Conservation (phyloP, 805 yeast species). For the Nakazawaea ambrosiae region DNA sequence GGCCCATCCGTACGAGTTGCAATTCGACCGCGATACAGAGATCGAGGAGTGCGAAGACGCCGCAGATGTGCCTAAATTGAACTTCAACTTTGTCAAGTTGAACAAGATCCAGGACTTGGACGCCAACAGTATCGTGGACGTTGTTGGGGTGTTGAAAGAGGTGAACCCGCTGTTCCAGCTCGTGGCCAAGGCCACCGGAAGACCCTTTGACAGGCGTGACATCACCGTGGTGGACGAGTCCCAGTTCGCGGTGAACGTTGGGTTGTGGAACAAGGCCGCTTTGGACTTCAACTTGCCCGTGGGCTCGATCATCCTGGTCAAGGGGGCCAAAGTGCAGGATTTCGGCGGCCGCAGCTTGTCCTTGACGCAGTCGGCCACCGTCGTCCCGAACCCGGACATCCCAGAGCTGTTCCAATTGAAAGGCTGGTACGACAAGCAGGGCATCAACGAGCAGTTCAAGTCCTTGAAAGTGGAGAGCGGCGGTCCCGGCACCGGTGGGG, state of each 20-base stretch:
- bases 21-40: slow-evolving; percentile 70
- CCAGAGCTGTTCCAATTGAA: slow-evolving; percentile 81
- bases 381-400: slow-evolving; percentile 78
- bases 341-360: slow-evolving; percentile 83
- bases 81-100: slow-evolving; percentile 69
- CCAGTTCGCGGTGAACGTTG: slow-evolving; percentile 65
- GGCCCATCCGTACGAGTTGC: slow-evolving; percentile 82
- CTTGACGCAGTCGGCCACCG: slow-evolving; percentile 68
- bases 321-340: slow-evolving; percentile 85
- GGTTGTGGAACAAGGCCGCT: slow-evolving; percentile 89
- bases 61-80: slow-evolving; percentile 66
- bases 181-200: slow-evolving; percentile 81
- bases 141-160: slow-evolving; percentile 76
- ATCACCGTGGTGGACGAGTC: slow-evolving; percentile 80
- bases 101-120: slow-evolving; percentile 60
- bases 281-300: slow-evolving; percentile 62
- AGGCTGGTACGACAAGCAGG: slow-evolving; percentile 92
- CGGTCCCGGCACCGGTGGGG: slow-evolving; percentile 25
- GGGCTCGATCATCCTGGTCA: slow-evolving; percentile 85
- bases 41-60: slow-evolving; percentile 59
- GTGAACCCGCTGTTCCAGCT: slow-evolving; percentile 73
- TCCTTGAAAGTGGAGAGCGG: slow-evolving; percentile 48
- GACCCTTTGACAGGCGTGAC: slow-evolving; percentile 90
- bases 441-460: slow-evolving; percentile 55
- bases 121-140: slow-evolving; percentile 71